phyloP scores from a whole-genome alignment of 495 filamentous ascomycete genomes.

The Endocarpon pusillum region DNA sequence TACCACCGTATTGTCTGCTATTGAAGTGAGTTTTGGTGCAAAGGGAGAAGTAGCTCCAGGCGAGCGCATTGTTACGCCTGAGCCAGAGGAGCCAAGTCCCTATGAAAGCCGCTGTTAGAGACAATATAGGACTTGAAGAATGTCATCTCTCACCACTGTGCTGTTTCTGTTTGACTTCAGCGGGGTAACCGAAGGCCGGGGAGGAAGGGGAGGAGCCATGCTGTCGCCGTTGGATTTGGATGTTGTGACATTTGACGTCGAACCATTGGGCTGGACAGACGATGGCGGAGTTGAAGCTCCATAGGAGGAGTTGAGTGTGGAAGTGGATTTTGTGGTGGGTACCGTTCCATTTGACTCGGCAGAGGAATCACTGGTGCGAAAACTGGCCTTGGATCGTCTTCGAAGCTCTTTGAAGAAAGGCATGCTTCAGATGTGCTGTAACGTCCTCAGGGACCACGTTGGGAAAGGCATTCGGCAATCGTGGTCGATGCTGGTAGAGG shows the following conservation, averaged over 20 bases:
- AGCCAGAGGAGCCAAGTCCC: slow-evolving; percentile 17
- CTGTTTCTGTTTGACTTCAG: slow-evolving; percentile 33
- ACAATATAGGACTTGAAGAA: not conserved
- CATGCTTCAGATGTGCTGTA: slow-evolving; percentile 17
- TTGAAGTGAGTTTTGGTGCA: slow-evolving; percentile 57
- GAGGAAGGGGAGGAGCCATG: slow-evolving; percentile 18
- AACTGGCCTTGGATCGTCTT: slow-evolving; percentile 51
- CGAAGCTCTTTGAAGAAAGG: slow-evolving; percentile 65
- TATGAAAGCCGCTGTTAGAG: not conserved
- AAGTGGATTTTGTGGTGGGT: slow-evolving; percentile 41
- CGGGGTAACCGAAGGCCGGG: slow-evolving; percentile 23
- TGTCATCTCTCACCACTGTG: slow-evolving; percentile 20
- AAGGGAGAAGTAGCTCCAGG: slow-evolving; percentile 50
- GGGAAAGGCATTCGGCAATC: too few species aligned
- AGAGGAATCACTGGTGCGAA: slow-evolving; percentile 35
- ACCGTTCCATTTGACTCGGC: slow-evolving; percentile 28
- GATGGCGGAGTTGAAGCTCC: slow-evolving; percentile 42
- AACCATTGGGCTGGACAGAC: slow-evolving; percentile 36
- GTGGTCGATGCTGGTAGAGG: too few species aligned
- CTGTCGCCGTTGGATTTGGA: slow-evolving; percentile 28
- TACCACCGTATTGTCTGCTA: slow-evolving; percentile 74
- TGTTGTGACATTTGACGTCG: slow-evolving; percentile 35
- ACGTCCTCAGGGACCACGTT: too few species aligned
- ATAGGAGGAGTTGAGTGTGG: slow-evolving; percentile 41
- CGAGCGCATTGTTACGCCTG: slow-evolving; percentile 10